phyloP scores from a whole-genome alignment of 257 asterid genomes.

The Lantana camara region DNA sequence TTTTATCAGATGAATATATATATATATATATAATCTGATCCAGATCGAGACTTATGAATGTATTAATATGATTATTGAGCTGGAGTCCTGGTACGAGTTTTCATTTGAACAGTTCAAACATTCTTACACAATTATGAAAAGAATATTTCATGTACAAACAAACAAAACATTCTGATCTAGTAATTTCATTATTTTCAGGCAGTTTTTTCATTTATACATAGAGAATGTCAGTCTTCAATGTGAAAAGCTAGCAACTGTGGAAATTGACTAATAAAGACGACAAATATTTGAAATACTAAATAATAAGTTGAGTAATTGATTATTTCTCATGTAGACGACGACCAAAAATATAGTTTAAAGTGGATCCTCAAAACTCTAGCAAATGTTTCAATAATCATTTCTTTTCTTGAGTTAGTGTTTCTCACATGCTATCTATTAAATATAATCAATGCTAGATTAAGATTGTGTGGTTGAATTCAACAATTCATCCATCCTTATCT shows the following conservation, averaged over 20 bases:
- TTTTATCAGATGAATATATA: not conserved
- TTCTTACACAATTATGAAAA: not conserved
- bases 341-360: no score
- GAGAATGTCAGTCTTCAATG: not conserved
- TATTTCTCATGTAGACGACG: no score
- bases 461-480: no score
- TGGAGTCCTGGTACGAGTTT: not conserved
- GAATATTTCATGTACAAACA: slow-evolving; percentile 23
- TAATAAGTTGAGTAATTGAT: no score
- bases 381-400: not conserved
- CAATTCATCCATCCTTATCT: no score
- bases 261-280: not conserved
- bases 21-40: slow-evolving; percentile 21
- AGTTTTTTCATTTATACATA: no score
- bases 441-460: no score
- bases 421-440: no score
- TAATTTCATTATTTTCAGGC: no score
- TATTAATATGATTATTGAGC: not conserved
- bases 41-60: slow-evolving; percentile 16
- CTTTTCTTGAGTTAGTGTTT: no score
- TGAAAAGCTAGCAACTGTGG: slow-evolving; percentile 7
- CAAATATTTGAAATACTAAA: not conserved
- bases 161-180: not conserved
- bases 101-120: not conserved
- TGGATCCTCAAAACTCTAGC: not conserved